These are phyloP conservation scores for Kalmanozyma brasiliensis DNA, from an alignment of 1,284 basidiomycete species.

Conservation along the genomic window DNA sequence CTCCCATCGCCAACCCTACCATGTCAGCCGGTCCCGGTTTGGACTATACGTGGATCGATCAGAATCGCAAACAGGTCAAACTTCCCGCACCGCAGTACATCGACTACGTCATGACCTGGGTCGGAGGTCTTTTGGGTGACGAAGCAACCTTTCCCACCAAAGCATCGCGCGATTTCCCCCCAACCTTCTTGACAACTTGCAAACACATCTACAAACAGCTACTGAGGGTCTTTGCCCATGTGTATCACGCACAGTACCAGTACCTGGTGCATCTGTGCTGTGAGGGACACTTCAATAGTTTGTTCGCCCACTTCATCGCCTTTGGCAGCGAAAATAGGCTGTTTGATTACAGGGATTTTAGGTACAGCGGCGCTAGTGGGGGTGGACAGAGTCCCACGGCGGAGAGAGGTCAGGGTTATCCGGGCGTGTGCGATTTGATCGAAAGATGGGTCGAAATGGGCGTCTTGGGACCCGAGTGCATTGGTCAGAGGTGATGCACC, in stretches of 20 bases:
- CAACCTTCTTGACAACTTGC: constrained; percentile 87
- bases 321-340: constrained; percentile 86
- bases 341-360: constrained; percentile 77
- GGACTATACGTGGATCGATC: constrained; percentile 94
- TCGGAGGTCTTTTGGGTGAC: constrained; percentile 92
- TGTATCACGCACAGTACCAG: constrained; percentile 94
- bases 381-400: constrained; percentile 6
- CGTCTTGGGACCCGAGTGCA: constrained; percentile 72
- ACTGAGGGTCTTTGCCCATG: constrained; percentile 94
- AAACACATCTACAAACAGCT: constrained; percentile 98
- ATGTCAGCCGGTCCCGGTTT: constrained; percentile 94
- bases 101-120: constrained; percentile 99
- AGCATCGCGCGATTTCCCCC: constrained; percentile 90
- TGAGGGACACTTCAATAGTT: constrained; percentile 96
- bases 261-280: constrained; percentile 90
- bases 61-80: constrained; percentile 87
- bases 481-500: constrained; percentile 37
- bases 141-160: constrained; percentile 94
- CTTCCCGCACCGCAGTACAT: constrained; percentile 96
- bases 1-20: constrained; percentile 84
- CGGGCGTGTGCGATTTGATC: constrained; percentile 83
- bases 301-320: constrained; percentile 95
- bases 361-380: constrained; percentile 69
- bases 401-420: constrained; percentile 69
- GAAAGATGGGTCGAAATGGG: constrained; percentile 89